Base-by-base conservation (phyloP, 2,329 filamentous ascomycete genomes). In the Microascus cirrosus region DNA sequence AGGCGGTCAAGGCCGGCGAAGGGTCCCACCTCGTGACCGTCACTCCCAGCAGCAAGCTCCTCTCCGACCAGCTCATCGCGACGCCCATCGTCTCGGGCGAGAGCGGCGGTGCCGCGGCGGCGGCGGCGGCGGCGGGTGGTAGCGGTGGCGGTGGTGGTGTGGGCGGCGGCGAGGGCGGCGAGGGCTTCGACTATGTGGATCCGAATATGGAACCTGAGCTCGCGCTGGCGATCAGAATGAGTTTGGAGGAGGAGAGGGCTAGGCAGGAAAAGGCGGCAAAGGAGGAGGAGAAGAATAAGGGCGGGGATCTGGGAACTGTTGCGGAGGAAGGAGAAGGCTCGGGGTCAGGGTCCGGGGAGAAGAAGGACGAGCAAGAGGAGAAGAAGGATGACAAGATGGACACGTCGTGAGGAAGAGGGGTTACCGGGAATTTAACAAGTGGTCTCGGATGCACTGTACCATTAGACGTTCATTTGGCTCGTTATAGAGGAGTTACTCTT, bases 181-280 rank as follows among this genome's bases (percentile, higher is more conserved):
- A 87, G 61, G 95, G 74, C 60, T 84, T 80, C 51, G 74, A 74
- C 63, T 90, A 96, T 63, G 51, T 53, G 51, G 94, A 97, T 71
- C 92, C 93, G 15, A 87, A 86, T 57, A 81, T 92, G 67, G 94
- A 99, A 69, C 94, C 94, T 3, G 94, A 99, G 72, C 77, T 99
- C 67, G 94, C 94, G 24, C 83, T 99, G 64, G 94, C 94, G 56
- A 77, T 99, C 69, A 86, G 94, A 62, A 96, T 99, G 90, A 95
- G 90, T 73, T 90, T 95, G 82, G 94, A 99, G 71, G 94, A 99
- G 70, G 94, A 99, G 74, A 95, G 95, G 77, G 92, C 92, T 61
- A 80, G 94, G 66, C 86, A 95, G 73, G 92, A 96, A 71, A 90
- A 90, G 74, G 84, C 87, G 67, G 60, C 61, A n/a, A 56, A 56